Evolutionary conservation across 306 rosid species (phyloP).

Genomic region (Albizia julibrissin): DNA sequence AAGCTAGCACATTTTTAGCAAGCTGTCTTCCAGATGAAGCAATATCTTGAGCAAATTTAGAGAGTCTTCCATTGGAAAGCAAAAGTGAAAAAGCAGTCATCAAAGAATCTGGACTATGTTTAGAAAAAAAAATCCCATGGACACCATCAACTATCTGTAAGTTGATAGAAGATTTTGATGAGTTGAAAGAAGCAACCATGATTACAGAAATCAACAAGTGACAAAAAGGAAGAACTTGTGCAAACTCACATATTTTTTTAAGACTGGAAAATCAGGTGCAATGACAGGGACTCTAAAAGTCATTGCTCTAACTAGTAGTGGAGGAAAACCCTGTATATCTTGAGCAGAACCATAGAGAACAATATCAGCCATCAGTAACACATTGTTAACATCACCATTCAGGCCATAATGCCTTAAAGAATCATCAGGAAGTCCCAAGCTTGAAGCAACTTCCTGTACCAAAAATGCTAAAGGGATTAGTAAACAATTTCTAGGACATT

Average conservation of each 20-base stretch:
- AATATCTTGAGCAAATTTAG: constrained; percentile 73
- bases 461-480: constrained; percentile 47
- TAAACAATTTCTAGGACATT: constrained; percentile 17
- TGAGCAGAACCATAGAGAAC: constrained; percentile 88
- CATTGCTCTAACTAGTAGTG: constrained; percentile 86
- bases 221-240: constrained; percentile 32
- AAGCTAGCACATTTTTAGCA: constrained; percentile 77
- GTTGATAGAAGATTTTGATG: constrained; percentile 28
- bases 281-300: constrained; percentile 80
- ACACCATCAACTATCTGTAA: constrained; percentile 79
- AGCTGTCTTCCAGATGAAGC: constrained; percentile 84
- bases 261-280: constrained; percentile 78
- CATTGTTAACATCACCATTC: constrained; percentile 72
- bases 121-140: constrained; percentile 67
- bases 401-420: constrained; percentile 79
- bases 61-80: constrained; percentile 83
- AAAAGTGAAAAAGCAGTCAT: constrained; percentile 73
- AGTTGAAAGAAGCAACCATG: constrained; percentile 25
- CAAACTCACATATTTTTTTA: constrained; percentile 78
- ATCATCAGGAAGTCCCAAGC: constrained; percentile 77
- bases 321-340: constrained; percentile 92
- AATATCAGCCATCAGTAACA: constrained; percentile 88
- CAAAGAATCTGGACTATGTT: constrained; percentile 80
- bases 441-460: constrained; percentile 82
- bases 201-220: constrained; percentile 32